A percentile compares a stretch with the other conserved stretches of the same genome.
phyloP scores from a whole-genome alignment of 2,329 filamentous ascomycete species.

The Colletotrichum sp. region DNA sequence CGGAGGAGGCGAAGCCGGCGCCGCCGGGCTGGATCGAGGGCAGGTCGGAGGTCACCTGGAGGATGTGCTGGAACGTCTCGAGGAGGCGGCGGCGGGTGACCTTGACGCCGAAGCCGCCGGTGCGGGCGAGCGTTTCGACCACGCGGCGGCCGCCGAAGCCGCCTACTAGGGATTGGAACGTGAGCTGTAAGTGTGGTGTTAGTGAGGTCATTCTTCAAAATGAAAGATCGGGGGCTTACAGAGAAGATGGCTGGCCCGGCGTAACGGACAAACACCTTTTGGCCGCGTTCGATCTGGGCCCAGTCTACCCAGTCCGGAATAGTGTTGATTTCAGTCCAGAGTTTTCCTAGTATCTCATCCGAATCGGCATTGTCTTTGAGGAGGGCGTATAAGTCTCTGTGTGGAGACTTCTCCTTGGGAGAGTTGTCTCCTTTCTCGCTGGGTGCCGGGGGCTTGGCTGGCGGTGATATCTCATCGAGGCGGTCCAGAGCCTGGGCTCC shows the following conservation, averaged over 20 bases:
- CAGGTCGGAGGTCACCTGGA: slow-evolving; percentile 71
- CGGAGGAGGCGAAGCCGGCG: slow-evolving; percentile 62
- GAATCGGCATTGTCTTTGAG: slow-evolving; percentile 61
- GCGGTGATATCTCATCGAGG: slow-evolving; percentile 66
- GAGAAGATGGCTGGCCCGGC: slow-evolving; percentile 69
- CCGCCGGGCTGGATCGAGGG: slow-evolving; percentile 72
- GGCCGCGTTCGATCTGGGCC: slow-evolving; percentile 75
- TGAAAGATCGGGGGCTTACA: slow-evolving; percentile 31
- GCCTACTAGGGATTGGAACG: slow-evolving; percentile 70
- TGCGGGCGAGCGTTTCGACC: slow-evolving; percentile 75
- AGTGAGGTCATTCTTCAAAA: slow-evolving; percentile 31
- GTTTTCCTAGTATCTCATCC: slow-evolving; percentile 56
- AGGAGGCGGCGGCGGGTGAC: slow-evolving; percentile 67
- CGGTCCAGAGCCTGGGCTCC: slow-evolving; percentile 69
- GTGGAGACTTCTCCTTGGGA: slow-evolving; percentile 30
- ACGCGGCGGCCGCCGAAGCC: slow-evolving; percentile 76
- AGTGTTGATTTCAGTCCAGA: slow-evolving; percentile 72
- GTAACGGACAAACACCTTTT: slow-evolving; percentile 81
- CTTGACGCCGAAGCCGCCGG: slow-evolving; percentile 74
- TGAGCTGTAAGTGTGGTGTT: slow-evolving; percentile 41
- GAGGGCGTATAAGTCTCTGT: slow-evolving; percentile 67
- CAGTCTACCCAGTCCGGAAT: slow-evolving; percentile 80
- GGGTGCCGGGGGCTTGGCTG: slow-evolving; percentile 29
- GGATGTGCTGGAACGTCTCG: slow-evolving; percentile 78
- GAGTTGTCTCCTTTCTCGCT: slow-evolving; percentile 36